A percentile compares a stretch with the other conserved stretches of the same genome.
phyloP scores from a whole-genome alignment of 768 basidiomycete genomes.

The Tubosaeta brunneosetosa region DNA sequence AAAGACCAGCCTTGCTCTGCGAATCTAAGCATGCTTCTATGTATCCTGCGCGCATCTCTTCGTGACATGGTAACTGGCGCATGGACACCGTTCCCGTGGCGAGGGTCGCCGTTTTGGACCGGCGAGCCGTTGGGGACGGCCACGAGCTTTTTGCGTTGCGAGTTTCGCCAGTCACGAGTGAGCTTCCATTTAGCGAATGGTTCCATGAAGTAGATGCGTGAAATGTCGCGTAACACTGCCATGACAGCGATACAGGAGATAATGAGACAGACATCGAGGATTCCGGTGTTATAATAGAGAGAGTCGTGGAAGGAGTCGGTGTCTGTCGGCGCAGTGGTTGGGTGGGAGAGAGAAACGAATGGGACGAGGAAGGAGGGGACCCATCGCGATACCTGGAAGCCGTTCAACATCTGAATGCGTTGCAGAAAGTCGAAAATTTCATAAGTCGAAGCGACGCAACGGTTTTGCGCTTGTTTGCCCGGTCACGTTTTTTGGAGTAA shows the following conservation, averaged over 20 bases:
- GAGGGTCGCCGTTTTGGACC: conserved; percentile 29
- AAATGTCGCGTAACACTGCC: conserved; percentile 78
- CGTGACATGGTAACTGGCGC: conserved; percentile 20
- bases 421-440: conserved; percentile 33
- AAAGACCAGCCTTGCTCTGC: conserved; percentile 94
- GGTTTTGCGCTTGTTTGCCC: conserved; percentile 32
- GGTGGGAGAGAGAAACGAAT: conserved; percentile 74
- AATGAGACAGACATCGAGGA: conserved; percentile 72
- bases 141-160: conserved; percentile 16
- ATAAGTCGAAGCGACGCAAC: conserved; percentile 22
- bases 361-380: conserved; percentile 55
- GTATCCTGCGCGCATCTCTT: conserved; percentile 56
- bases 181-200: conserved; percentile 82
- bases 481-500: conserved; percentile 25
- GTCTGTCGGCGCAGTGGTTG: conserved; percentile 46
- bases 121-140: conserved; percentile 19
- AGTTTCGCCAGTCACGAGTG: conserved; percentile 42
- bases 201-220: conserved; percentile 69
- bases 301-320: conserved; percentile 73
- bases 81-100: conserved; percentile 21
- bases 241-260: conserved; percentile 80
- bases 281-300: conserved; percentile 67
- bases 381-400: conserved; percentile 33
- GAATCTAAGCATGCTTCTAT: conserved; percentile 77
- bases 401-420: conserved; percentile 34